Base-by-base conservation (phyloP, 2,329 filamentous ascomycete species). In the Colletotrichum sp. region DNA sequence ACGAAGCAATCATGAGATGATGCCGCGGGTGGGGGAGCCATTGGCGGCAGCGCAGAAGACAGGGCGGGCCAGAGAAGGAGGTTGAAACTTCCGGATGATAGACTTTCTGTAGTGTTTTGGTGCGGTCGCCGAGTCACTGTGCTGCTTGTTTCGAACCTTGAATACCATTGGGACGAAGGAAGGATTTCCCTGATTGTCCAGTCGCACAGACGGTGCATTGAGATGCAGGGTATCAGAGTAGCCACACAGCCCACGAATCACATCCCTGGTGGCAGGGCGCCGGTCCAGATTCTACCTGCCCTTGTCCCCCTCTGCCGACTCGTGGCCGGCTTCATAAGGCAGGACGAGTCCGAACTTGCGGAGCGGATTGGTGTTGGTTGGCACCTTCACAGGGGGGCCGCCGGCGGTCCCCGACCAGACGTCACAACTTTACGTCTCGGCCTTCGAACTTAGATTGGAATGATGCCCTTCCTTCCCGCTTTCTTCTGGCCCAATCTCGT, bases 41-140 rank as follows among this genome's bases (percentile, higher is more conserved):
- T 26, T 21, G 34, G n/a, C 62, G 62, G 62, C 62, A 24, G 62
- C 34, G 34, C 16, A 24, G 39, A 60, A 30, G 21, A 39, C 18
- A 30, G 16, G 52, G 52, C 36, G 21, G 52, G 52, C 63, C 36
- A 55, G 36, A 21, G 8, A 32, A 59, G 69, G 59, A 52, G 59
- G 30, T 69, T 60, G 64, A 69, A 74, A 76, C 70, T 28, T 69
- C 59, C 49, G 64, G 65, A 69, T 26, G 74, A 76, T 76, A 76
- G 34, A 76, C 74, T 76, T 76, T 76, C 34, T 52, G 32, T 64
- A 74, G 74, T 74, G 74, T 76, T 76, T 76, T 76, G 74, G 60
- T 15, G 70, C 32, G 49, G 74, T 76, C 71, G 59, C 70, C 74
- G 60, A 69, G 39, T 76, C 44, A 34, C 65, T 26, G 49, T 65